Conservation (phyloP, 2,329 filamentous ascomycete genomes). For the Thielaviopsis populi region DNA sequence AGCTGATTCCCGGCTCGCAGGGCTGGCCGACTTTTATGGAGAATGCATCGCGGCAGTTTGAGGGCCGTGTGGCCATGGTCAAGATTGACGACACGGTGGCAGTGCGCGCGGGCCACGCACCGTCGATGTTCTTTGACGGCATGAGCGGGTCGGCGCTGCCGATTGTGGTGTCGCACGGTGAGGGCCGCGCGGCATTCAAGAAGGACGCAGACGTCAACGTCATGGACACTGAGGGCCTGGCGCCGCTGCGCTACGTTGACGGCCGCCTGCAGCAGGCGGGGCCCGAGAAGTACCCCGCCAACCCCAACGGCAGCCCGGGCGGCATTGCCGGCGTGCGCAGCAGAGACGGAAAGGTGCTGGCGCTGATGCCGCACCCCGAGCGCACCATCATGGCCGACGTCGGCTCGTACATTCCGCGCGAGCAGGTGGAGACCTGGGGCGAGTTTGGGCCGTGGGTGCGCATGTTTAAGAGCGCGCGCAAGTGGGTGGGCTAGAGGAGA, state of each 20-base stretch:
- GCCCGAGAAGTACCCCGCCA: conserved; percentile 75
- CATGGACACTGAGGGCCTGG: conserved; percentile 36
- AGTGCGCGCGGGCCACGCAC: conserved; percentile 24
- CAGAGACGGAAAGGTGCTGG: conserved; percentile 63
- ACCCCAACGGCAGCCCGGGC: conserved; percentile 68
- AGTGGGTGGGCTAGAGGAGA: conserved; percentile 55
- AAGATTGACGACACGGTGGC: conserved; percentile 38
- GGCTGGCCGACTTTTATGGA: conserved; percentile 77
- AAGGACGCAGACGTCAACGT: conserved; percentile 35
- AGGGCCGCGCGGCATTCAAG: conserved; percentile 68
- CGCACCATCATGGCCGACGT: conserved; percentile 71
- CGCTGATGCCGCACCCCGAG: conserved; percentile 90
- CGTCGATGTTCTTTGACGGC: conserved; percentile 77
- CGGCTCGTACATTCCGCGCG: conserved; percentile 53
- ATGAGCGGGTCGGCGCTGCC: conserved; percentile 73
- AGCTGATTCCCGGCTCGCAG: conserved; percentile 70
- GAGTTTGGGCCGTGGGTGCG: conserved; percentile 74
- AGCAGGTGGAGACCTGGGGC: conserved; percentile 51
- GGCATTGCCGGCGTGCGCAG: conserved; percentile 71
- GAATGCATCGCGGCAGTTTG: conserved; percentile 78
- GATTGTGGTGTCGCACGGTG: conserved; percentile 79
- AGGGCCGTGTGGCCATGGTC: conserved; percentile 72
- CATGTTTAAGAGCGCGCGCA: conserved; percentile 74
- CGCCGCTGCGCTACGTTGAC: conserved; percentile 72
- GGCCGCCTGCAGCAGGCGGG: conserved; percentile 49